Evolutionary conservation across 208 protist species (phyloP), one percentile per base, ranked within the genome.

Genomic region (Trypanosoma platydactyli): DNA sequence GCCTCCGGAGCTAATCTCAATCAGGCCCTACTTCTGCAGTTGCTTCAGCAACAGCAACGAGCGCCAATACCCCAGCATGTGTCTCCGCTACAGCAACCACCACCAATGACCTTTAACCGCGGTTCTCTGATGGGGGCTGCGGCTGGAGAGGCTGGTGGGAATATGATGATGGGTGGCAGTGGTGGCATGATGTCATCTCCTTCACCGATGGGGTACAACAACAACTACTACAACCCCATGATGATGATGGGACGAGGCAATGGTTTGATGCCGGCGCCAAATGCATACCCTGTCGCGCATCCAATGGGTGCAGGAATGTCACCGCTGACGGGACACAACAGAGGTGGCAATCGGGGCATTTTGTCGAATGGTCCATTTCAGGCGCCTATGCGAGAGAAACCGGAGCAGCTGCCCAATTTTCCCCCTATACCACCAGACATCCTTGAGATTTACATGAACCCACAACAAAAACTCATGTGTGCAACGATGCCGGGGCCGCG

Each of bases 401-500:
- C 73, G 30, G 67, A 73, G 52, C 60, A 70, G 48, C 40, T 71
- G 41, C 65, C 69, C 49, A 49, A 20, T 18, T 45, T 73, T 54
- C 45, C 55, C 4, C 33, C 30, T 1, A 79, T 95, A 15, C 89
- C 89, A 20, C 50, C 79, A 11, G 86, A 91, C 25, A 80, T 95
- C 40, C 59, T 78, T 22, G 59, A 72, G 0, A 79, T 77, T 24
- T 95, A 95, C 71, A 83, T 80, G 75, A 89, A 91, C 51, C 83
- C 82, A 7, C 13, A 63, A 3, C 82, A 87, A 68, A 74, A 72
- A 56, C 67, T 95, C 0, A 81, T 92, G 49, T 85, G 80, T 58
- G 86, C 81, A 13, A 92, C 84, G 48, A 89, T 95, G 84, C 89
- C 89, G 1, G 86, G 86, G 18, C 73, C 83, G 7, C 89, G 80